Conservation (phyloP, 2,329 filamentous ascomycete species). For the Plenodomus lindquistii region DNA sequence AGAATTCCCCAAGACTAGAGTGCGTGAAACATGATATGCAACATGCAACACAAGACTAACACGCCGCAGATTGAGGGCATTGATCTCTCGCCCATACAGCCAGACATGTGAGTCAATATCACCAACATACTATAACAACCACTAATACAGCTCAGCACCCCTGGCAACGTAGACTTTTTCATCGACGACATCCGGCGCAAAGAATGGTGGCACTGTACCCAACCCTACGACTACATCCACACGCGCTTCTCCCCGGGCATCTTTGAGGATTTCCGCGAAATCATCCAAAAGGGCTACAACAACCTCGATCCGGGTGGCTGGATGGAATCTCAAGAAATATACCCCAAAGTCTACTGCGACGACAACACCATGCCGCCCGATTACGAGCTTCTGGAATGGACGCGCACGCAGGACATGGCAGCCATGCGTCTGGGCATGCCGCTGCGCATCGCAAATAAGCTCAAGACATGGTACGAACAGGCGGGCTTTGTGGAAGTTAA, state of each 20-base stretch:
- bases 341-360: constrained; percentile 55
- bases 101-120: constrained; percentile 32
- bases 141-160: constrained; percentile 48
- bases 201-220: constrained; percentile 59
- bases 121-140: not conserved
- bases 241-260: constrained; percentile 62
- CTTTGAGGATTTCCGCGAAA: constrained; percentile 59
- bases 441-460: constrained; percentile 57
- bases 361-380: constrained; percentile 57
- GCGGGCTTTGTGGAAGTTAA: constrained; percentile 63
- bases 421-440: constrained; percentile 52
- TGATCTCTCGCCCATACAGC: constrained; percentile 48
- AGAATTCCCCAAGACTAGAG: constrained; percentile 38
- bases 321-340: constrained; percentile 50
- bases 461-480: constrained; percentile 59
- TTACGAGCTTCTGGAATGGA: constrained; percentile 56
- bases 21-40: constrained; percentile 14
- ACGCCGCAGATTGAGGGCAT: constrained; percentile 45
- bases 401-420: constrained; percentile 48
- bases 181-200: constrained; percentile 68
- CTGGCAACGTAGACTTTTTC: constrained; percentile 73
- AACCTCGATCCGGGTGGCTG: constrained; percentile 62
- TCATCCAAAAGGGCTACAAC: constrained; percentile 57
- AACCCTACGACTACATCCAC: constrained; percentile 63
- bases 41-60: not conserved